Conservation (phyloP, 1,284 basidiomycete species). For the Pseudozyma pruni region DNA sequence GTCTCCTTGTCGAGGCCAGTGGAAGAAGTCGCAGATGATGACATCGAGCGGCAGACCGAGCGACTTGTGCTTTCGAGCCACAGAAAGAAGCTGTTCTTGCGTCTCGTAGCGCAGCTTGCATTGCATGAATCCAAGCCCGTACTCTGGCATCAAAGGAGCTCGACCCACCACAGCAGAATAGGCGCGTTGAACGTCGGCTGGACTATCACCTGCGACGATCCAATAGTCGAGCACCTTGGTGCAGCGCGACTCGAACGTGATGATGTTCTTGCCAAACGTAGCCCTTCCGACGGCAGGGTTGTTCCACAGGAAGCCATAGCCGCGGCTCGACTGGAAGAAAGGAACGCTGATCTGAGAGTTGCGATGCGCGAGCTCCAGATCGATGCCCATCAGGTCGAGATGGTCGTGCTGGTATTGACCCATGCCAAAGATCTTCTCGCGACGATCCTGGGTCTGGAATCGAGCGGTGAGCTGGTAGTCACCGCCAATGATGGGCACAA, state of each 20-base stretch:
- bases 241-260: conserved; percentile 29
- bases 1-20: conserved; percentile 32
- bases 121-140: conserved; percentile 27
- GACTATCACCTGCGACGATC: conserved; percentile 28
- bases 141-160: conserved; percentile 37
- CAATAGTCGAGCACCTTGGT: conserved; percentile 31
- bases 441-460: conserved; percentile 25
- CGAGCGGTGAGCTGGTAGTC: conserved; percentile 26
- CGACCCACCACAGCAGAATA: conserved; percentile 19
- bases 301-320: conserved; percentile 40
- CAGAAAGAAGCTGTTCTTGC: conserved; percentile 24
- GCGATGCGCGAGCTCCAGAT: conserved; percentile 31
- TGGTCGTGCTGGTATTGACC: conserved; percentile 32
- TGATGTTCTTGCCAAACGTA: conserved; percentile 28
- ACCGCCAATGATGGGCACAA: conserved; percentile 16
- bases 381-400: conserved; percentile 25
- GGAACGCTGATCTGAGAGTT: conserved; percentile 36
- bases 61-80: conserved; percentile 24
- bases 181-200: conserved; percentile 16
- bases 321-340: conserved; percentile 28
- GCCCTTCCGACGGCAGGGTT: conserved; percentile 31
- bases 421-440: conserved; percentile 40
- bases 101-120: conserved; percentile 38
- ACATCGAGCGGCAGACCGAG: conserved; percentile 27
- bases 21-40: conserved; percentile 38